Conservation (phyloP, 2,329 filamentous ascomycete genomes). For the Aspergillus niger region DNA sequence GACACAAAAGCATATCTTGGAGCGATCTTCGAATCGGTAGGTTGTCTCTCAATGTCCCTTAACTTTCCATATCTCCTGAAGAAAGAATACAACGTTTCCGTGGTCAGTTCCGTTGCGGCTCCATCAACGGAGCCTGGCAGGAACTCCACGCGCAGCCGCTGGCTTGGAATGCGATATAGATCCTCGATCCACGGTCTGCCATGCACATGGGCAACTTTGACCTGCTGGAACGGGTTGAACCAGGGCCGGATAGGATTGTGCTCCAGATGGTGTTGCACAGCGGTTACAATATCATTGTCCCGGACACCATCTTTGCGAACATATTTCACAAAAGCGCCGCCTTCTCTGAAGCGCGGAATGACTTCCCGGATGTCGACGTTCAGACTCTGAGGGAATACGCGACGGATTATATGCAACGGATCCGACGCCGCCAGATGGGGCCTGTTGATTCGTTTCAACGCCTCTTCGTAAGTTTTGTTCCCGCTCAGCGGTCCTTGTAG, state of each 20-base stretch:
- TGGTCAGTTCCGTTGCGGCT: constrained; percentile 74
- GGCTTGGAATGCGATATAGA: constrained; percentile 76
- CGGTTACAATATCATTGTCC: constrained; percentile 60
- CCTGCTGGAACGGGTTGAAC: constrained; percentile 79
- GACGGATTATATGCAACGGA: constrained; percentile 57
- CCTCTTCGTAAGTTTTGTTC: constrained; percentile 48
- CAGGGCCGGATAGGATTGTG: constrained; percentile 78
- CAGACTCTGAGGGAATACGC: constrained; percentile 63
- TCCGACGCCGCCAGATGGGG: constrained; percentile 57
- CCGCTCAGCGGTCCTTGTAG: constrained; percentile 55
- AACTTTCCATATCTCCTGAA: constrained; percentile 92
- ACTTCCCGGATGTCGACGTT: constrained; percentile 76
- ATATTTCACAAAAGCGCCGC: constrained; percentile 91
- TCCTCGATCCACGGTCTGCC: constrained; percentile 95
- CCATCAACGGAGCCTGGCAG: constrained; percentile 70
- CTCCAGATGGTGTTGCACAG: constrained; percentile 64
- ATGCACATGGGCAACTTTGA: constrained; percentile 72
- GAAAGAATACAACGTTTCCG: constrained; percentile 82
- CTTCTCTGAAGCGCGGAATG: constrained; percentile 82
- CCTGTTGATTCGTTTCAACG: constrained; percentile 56
- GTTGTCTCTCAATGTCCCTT: constrained; percentile 77
- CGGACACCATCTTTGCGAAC: constrained; percentile 53
- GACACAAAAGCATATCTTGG: constrained; percentile 80
- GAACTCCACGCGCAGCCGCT: constrained; percentile 80
- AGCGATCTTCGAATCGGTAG: constrained; percentile 79